Conservation (phyloP, 139 green algal genomes). For the Coccomyxa sp. region DNA sequence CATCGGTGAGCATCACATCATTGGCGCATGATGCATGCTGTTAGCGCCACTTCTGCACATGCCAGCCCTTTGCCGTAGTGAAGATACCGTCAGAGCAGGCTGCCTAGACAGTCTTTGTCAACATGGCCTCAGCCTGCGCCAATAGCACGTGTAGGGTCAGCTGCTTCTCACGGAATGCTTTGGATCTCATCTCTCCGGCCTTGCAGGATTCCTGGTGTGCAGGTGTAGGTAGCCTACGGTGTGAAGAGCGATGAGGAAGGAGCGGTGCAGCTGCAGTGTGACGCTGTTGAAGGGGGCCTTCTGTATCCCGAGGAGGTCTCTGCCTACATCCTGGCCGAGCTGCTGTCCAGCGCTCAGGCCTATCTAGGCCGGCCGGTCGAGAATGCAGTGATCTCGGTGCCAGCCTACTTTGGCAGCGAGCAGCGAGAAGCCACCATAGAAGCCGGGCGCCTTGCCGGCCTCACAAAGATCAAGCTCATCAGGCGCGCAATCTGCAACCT, state of each 20-base stretch:
- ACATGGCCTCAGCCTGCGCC: no score
- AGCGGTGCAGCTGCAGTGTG: constrained; percentile 29
- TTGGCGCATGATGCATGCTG: no score
- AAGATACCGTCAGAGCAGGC: no score
- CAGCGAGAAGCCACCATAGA: constrained; percentile 71
- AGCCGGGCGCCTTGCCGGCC: constrained; percentile 71
- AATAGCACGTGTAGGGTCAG: no score
- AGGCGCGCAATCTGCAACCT: constrained; percentile 7
- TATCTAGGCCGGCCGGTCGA: constrained; percentile 26
- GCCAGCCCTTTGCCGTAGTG: no score
- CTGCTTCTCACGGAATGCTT: no score
- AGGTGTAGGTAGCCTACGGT: no score
- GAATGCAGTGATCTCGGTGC: constrained; percentile 83
- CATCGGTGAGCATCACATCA: no score
- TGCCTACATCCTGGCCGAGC: constrained; percentile 47
- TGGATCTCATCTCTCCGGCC: no score
- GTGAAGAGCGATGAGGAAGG: constrained; percentile 14
- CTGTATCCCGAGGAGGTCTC: constrained; percentile 81
- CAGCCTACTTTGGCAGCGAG: constrained; percentile 81
- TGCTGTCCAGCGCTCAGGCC: constrained; percentile 55
- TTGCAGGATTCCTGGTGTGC: no score
- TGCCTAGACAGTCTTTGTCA: no score
- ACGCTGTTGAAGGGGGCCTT: constrained; percentile 29
- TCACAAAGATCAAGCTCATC: constrained; percentile 78
- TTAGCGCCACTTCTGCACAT: no score